Percentiles rank a stretch among this genome's conserved stretches.
phyloP scores from a whole-genome alignment of 1,284 basidiomycete species.

The Singerocomus inundabilis region DNA sequence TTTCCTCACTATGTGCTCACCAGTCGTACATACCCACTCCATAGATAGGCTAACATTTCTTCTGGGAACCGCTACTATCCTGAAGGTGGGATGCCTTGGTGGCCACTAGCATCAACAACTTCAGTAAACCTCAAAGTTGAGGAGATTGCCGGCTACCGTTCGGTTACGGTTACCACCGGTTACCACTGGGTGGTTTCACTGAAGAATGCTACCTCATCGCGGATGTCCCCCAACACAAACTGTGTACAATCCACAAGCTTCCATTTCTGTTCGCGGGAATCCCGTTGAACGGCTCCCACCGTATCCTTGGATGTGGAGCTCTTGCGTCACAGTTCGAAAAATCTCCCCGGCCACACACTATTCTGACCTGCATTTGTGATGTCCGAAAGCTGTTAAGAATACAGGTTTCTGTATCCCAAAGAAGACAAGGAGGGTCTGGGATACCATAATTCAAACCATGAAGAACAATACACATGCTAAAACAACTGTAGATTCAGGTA shows the following conservation, averaged over 20 bases:
- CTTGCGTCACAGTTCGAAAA: conserved; percentile 20
- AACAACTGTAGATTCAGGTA: background rate
- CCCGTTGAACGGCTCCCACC: conserved; percentile 25
- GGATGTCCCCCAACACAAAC: conserved; percentile 33
- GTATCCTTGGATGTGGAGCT: conserved; percentile 25
- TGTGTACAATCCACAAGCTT: conserved; percentile 28
- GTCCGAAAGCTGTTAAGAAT: conserved; percentile 27
- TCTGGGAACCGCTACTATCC: too few relatives aligned
- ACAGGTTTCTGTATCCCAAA: conserved; percentile 30
- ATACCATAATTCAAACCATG: conserved; percentile 36
- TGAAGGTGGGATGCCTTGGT: too few relatives aligned
- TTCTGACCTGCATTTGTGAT: conserved; percentile 28
- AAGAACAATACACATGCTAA: conserved; percentile 31
- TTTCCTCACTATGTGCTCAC: background rate
- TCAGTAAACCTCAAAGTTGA: too few relatives aligned
- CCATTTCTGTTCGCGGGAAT: conserved; percentile 34
- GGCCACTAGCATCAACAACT: too few relatives aligned
- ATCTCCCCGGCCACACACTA: conserved; percentile 25
- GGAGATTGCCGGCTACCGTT: too few relatives aligned
- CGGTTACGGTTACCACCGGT: too few relatives aligned
- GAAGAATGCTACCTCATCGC: conserved; percentile 29
- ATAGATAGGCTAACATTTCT: too few relatives aligned
- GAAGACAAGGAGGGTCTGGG: conserved; percentile 27
- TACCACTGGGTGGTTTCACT: too few relatives aligned
- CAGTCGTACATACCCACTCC: too few relatives aligned